These are phyloP conservation scores for Dendrostoma leiphaemia DNA, from an alignment of 2,329 filamentous ascomycete genomes.

Conservation along the genomic window DNA sequence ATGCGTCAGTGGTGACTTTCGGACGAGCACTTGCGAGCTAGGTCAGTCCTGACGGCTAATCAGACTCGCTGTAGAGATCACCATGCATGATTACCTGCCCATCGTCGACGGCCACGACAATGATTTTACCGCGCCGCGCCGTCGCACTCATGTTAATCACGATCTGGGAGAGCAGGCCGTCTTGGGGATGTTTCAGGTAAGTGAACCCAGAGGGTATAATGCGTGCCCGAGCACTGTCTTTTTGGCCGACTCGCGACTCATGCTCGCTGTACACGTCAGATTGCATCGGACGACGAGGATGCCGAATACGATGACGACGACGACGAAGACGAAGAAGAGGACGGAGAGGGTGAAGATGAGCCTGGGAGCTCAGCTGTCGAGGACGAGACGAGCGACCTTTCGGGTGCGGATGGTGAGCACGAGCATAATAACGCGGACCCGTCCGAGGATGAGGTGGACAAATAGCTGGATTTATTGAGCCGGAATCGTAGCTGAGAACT, in stretches of 20 bases:
- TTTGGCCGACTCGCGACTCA: background rate
- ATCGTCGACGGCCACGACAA: slow-evolving; percentile 19
- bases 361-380: background rate
- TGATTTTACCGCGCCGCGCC: background rate
- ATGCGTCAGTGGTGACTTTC: too few relatives aligned
- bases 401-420: background rate
- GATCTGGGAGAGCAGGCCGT: background rate
- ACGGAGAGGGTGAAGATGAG: slow-evolving; percentile 22
- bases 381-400: background rate
- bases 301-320: slow-evolving; percentile 19
- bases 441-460: background rate
- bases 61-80: slow-evolving; percentile 5
- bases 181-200: slow-evolving; percentile 12
- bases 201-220: background rate
- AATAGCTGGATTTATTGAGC: too few relatives aligned
- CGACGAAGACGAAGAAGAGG: slow-evolving; percentile 22
- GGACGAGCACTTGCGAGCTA: too few relatives aligned
- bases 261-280: background rate
- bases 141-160: background rate
- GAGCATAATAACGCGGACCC: background rate
- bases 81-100: slow-evolving; percentile 20
- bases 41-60: too few relatives aligned
- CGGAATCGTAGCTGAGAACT: too few relatives aligned
- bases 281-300: slow-evolving; percentile 19
- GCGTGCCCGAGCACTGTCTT: too few relatives aligned